Evolutionary conservation across 805 yeast species (phyloP).

Genomic region (Saturnispora ahearnii): DNA sequence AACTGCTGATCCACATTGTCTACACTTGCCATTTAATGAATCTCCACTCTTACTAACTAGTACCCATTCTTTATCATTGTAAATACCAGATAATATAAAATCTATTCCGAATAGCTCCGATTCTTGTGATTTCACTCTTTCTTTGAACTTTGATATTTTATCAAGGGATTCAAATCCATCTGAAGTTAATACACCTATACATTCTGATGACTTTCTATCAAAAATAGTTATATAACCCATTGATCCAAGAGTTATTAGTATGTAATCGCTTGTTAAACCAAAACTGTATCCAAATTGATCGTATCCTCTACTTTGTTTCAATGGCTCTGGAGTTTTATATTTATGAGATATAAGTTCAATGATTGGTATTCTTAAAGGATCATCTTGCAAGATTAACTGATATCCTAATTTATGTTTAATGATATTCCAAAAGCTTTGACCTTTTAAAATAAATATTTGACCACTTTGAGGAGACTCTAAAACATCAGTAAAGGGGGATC

Average conservation of each 20-base stretch:
- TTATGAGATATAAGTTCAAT: constrained; percentile 2
- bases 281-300: constrained; percentile 36
- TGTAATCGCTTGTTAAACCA: constrained; percentile 18
- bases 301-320: constrained; percentile 22
- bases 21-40: constrained; percentile 19
- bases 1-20: constrained; percentile 35
- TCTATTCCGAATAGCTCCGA: constrained; percentile 24
- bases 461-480: constrained; percentile 12
- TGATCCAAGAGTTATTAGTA: constrained; percentile 33
- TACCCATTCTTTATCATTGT: constrained; percentile 19
- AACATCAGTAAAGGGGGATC: constrained; percentile 34
- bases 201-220: constrained; percentile 12
- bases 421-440: constrained; percentile 9
- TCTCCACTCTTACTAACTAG: constrained; percentile 25
- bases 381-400: neutral
- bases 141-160: neutral
- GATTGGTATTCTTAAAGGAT: neutral
- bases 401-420: neutral
- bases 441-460: constrained; percentile 12
- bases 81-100: constrained; percentile 19
- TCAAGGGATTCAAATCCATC: neutral
- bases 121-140: constrained; percentile 16
- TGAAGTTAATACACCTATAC: neutral
- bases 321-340: constrained; percentile 16
- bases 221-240: constrained; percentile 31